Percentiles rank a stretch among this genome's conserved stretches.
Conservation (phyloP, 805 yeast genomes). For the Isabelozyma rhagii region DNA sequence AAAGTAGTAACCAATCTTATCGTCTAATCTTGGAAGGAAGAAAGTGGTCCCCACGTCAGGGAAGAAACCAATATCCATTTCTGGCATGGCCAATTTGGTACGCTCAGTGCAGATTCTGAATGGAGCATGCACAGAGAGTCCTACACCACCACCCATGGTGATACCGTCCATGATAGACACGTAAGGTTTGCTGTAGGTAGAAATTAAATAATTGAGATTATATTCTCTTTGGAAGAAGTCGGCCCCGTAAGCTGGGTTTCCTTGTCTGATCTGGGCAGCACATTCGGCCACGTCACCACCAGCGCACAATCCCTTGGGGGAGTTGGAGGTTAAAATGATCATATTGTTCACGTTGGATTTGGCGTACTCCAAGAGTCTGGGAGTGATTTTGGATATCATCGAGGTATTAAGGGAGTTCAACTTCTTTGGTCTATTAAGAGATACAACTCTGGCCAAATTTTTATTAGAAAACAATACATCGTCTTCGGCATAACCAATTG, state of each 20-base stretch:
- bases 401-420: conserved; percentile 78
- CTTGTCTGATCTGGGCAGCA: conserved; percentile 55
- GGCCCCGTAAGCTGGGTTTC: conserved; percentile 46
- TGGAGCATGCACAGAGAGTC: conserved; percentile 84
- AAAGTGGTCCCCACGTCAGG: conserved; percentile 96
- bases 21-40: conserved; percentile 79
- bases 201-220: conserved; percentile 70
- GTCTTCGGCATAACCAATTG: conserved; percentile 25
- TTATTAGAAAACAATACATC: conserved; percentile 64
- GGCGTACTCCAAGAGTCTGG: conserved; percentile 73
- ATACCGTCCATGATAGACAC: conserved; percentile 88
- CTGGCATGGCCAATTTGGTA: conserved; percentile 96
- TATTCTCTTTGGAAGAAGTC: conserved; percentile 79
- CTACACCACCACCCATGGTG: conserved; percentile 98
- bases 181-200: conserved; percentile 83
- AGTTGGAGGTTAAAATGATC: conserved; percentile 62
- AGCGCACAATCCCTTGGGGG: conserved; percentile 81
- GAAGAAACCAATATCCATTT: conserved; percentile 92
- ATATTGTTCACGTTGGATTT: conserved; percentile 63
- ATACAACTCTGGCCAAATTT: conserved; percentile 67
- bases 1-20: conserved; percentile 78
- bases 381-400: conserved; percentile 71
- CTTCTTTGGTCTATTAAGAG: conserved; percentile 76
- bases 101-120: conserved; percentile 91
- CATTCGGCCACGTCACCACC: conserved; percentile 93